Conservation (phyloP, 2,329 filamentous ascomycete species). For the Blastomyces parvus region DNA sequence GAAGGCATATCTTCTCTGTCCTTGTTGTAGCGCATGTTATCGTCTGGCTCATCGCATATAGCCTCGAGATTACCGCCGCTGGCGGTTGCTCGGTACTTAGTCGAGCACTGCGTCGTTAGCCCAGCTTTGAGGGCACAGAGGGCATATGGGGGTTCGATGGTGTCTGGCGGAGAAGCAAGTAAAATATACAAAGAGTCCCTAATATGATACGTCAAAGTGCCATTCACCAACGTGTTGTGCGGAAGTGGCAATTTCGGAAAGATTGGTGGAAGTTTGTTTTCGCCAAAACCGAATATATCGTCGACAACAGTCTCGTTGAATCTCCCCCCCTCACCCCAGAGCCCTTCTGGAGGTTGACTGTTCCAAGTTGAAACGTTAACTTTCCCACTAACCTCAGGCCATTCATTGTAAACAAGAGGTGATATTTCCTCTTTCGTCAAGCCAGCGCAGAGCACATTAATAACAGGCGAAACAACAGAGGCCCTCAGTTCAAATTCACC, state of each 20-base stretch:
- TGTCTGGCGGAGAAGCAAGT: slow-evolving; percentile 37
- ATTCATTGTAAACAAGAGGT: slow-evolving; percentile 56
- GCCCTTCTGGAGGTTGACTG: slow-evolving; percentile 23
- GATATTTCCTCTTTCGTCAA: slow-evolving; percentile 50
- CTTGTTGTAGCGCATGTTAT: slow-evolving; percentile 48
- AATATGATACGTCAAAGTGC: slow-evolving; percentile 23
- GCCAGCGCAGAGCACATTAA: slow-evolving; percentile 66
- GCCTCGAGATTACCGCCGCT: slow-evolving; percentile 51
- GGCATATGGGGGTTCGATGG: slow-evolving; percentile 45
- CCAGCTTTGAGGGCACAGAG: slow-evolving; percentile 60
- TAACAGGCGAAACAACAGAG: slow-evolving; percentile 57
- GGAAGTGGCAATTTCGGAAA: slow-evolving; percentile 48
- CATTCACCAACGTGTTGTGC: slow-evolving; percentile 59
- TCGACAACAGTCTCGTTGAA: slow-evolving; percentile 55
- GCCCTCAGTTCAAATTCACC: slow-evolving; percentile 61
- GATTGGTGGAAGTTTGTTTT: slow-evolving; percentile 45
- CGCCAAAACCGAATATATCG: slow-evolving; percentile 60
- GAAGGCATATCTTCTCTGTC: slow-evolving; percentile 26
- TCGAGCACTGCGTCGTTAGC: slow-evolving; percentile 57
- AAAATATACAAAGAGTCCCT: slow-evolving; percentile 57
- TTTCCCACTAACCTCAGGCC: slow-evolving; percentile 37
- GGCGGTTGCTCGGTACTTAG: slow-evolving; percentile 44
- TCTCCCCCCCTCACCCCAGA: slow-evolving; percentile 34
- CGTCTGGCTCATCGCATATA: slow-evolving; percentile 50
- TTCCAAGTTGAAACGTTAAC: slow-evolving; percentile 20